Conservation (phyloP, 768 basidiomycete species). For the Albatrellus ellisii region DNA sequence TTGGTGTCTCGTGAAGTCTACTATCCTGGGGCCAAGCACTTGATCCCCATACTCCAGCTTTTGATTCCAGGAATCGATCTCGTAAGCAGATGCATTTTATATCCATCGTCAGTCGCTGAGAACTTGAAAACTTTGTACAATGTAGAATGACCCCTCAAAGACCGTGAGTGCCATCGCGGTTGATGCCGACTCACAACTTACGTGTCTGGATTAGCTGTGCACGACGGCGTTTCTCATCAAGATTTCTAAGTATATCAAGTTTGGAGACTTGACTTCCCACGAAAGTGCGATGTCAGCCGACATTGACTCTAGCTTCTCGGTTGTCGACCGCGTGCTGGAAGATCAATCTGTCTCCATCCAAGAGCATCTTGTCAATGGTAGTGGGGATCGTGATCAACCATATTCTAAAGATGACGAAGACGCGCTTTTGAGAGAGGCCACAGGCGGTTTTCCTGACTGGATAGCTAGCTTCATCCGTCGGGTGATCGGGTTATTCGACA, state of each 20-base stretch:
- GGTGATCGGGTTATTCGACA: slow-evolving; percentile 71
- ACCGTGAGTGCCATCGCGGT: slow-evolving; percentile 33
- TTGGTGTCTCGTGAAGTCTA: slow-evolving; percentile 71
- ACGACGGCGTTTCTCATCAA: slow-evolving; percentile 67
- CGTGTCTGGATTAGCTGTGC: slow-evolving; percentile 46
- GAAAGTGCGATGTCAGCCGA: slow-evolving; percentile 12
- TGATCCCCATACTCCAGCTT: slow-evolving; percentile 68
- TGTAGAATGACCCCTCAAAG: slow-evolving; percentile 66
- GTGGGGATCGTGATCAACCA: slow-evolving; percentile 15
- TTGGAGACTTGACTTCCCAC: slow-evolving; percentile 44
- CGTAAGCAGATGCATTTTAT: slow-evolving; percentile 27
- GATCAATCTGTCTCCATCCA: slow-evolving; percentile 21
- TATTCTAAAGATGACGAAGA: slow-evolving; percentile 59
- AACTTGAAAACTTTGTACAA: slow-evolving; percentile 4
- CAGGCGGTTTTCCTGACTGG: slow-evolving; percentile 72
- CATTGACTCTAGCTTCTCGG: slow-evolving; percentile 13
- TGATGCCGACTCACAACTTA: slow-evolving; percentile 7
- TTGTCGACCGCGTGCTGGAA: slow-evolving; percentile 8
- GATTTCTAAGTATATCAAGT: slow-evolving; percentile 62
- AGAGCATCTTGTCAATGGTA: slow-evolving; percentile 20
- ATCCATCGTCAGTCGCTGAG: not conserved
- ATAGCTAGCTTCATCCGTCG: slow-evolving; percentile 67
- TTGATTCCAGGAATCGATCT: slow-evolving; percentile 82
- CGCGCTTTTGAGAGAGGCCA: slow-evolving; percentile 52
- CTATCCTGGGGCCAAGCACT: slow-evolving; percentile 71